A percentile compares a stretch with the other conserved stretches of the same genome.
Evolutionary conservation across 352 stramenopile species (phyloP).

Genomic region (Globisporangium acanthophoron): DNA sequence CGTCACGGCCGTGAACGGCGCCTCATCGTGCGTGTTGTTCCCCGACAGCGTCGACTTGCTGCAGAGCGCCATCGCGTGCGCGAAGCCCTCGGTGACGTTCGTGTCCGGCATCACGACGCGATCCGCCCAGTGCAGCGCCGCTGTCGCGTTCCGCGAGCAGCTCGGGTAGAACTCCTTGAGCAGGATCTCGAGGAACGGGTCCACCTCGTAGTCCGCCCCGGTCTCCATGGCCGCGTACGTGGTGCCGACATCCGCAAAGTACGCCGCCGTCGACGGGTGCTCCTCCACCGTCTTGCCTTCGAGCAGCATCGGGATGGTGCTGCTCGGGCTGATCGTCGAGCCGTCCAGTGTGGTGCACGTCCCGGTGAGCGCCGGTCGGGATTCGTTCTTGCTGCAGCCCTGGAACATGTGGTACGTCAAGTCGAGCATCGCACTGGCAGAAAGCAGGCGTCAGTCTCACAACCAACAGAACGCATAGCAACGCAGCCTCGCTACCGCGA

Average conservation of each 20-base stretch:
- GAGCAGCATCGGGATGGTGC: conserved; percentile 27
- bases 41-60: conserved; percentile 40
- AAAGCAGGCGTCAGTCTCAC: neutral
- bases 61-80: conserved; percentile 45
- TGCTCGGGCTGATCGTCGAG: conserved; percentile 9
- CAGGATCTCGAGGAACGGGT: conserved; percentile 47
- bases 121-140: conserved; percentile 38
- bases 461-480: neutral
- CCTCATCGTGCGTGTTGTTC: conserved; percentile 20
- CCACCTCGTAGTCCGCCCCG: conserved; percentile 50
- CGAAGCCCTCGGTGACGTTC: conserved; percentile 37
- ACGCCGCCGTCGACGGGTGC: conserved; percentile 15
- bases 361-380: conserved; percentile 20
- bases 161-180: conserved; percentile 44
- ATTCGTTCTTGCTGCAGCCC: conserved; percentile 34
- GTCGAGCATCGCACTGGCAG: conserved; percentile 34
- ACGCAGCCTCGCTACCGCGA: neutral
- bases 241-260: conserved; percentile 14
- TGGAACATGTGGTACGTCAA: conserved; percentile 63
- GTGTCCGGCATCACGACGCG: conserved; percentile 28
- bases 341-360: conserved; percentile 18
- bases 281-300: conserved; percentile 19
- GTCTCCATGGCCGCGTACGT: conserved; percentile 35
- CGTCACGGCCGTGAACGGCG: conserved; percentile 46
- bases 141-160: conserved; percentile 24